A percentile compares a stretch with the other conserved stretches of the same genome.
Conservation (phyloP, 345 rosid genomes). For the Aquilaria yunnanensis region DNA sequence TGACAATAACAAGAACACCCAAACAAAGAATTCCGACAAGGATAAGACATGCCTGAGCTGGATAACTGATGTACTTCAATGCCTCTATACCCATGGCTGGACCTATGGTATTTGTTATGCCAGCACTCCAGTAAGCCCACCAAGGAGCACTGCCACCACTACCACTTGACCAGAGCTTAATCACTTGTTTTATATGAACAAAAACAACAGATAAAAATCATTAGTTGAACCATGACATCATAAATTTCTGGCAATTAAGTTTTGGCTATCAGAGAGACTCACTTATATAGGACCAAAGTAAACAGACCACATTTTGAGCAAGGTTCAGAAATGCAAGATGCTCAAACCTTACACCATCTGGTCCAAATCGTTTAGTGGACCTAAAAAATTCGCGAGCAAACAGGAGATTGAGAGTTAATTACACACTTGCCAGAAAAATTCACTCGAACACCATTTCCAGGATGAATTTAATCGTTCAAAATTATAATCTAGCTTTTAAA, state of each 20-base stretch:
- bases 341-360: conserved; percentile 82
- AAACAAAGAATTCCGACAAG: too few relatives aligned
- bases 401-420: too few relatives aligned
- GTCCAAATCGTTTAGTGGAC: conserved; percentile 87
- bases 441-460: neutral
- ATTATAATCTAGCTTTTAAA: neutral
- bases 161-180: conserved; percentile 75
- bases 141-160: conserved; percentile 75
- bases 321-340: conserved; percentile 85
- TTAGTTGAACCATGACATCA: neutral
- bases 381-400: conserved; percentile 20
- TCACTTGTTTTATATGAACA: conserved; percentile 36
- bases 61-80: conserved; percentile 91
- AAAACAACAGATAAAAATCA: too few relatives aligned
- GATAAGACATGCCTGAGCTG: conserved; percentile 69
- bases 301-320: conserved; percentile 88
- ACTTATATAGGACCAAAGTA: conserved; percentile 90
- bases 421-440: too few relatives aligned
- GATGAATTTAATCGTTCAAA: too few relatives aligned
- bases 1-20: too few relatives aligned
- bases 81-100: conserved; percentile 99
- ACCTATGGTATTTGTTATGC: conserved; percentile 94
- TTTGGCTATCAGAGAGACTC: conserved; percentile 22
- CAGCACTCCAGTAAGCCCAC: conserved; percentile 98
- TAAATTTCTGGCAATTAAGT: neutral